These are phyloP conservation scores for Tylopilus sp. DNA, from an alignment of 768 basidiomycete genomes.

Conservation along the genomic window DNA sequence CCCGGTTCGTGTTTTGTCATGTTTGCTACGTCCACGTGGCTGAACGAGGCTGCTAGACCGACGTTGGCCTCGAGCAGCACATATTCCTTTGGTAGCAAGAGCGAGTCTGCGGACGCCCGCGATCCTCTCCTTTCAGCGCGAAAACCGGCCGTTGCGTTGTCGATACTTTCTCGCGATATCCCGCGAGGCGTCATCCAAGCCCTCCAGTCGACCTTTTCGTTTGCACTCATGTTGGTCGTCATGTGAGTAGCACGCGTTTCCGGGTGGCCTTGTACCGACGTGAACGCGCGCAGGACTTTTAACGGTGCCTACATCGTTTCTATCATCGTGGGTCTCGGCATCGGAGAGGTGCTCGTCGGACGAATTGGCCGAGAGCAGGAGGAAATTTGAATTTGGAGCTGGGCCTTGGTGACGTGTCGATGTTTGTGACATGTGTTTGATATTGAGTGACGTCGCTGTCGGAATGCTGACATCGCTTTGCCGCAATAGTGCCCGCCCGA, in stretches of 20 bases:
- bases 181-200: constrained; percentile 65
- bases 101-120: neutral
- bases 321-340: constrained; percentile 63
- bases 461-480: no score
- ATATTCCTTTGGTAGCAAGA: neutral
- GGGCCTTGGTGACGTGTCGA: no score
- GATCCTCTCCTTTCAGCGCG: constrained; percentile 6
- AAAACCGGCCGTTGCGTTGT: constrained; percentile 47
- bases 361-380: constrained; percentile 25
- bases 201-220: constrained; percentile 62
- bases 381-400: no score
- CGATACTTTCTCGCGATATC: constrained; percentile 65
- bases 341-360: constrained; percentile 74
- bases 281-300: constrained; percentile 60
- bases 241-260: constrained; percentile 48
- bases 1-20: constrained; percentile 32
- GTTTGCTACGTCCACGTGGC: no score
- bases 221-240: constrained; percentile 74
- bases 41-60: constrained; percentile 8
- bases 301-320: constrained; percentile 74
- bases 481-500: no score
- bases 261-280: constrained; percentile 5
- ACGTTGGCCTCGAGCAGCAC: neutral
- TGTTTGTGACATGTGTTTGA: no score
- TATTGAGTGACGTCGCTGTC: no score